Percentiles rank a stretch among this genome's conserved stretches.
phyloP scores from a whole-genome alignment of 1,284 basidiomycete species.

The Papiliotrema fonsecae region DNA sequence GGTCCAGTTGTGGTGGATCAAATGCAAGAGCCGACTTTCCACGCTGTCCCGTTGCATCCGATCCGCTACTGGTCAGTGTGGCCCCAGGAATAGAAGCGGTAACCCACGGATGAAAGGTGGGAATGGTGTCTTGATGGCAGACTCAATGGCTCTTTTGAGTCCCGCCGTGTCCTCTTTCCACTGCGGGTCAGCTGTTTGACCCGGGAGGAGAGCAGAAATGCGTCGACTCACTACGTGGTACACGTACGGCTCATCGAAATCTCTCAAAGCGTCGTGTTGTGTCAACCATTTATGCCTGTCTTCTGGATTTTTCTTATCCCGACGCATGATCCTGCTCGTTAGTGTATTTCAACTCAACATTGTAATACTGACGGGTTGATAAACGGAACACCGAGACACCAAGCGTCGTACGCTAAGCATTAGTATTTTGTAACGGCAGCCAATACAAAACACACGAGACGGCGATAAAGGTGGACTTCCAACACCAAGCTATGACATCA shows the following conservation, averaged over 20 bases:
- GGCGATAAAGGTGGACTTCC: conserved; percentile 33
- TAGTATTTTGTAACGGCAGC: neutral
- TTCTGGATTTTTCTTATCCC: conserved; percentile 36
- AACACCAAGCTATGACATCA: conserved; percentile 10
- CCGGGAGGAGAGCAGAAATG: neutral
- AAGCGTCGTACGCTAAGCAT: conserved; percentile 43
- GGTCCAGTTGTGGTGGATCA: conserved; percentile 1
- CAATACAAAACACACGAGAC: conserved; percentile 17
- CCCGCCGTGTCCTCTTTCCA: conserved; percentile 16
- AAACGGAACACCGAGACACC: conserved; percentile 50
- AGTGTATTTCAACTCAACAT: neutral
- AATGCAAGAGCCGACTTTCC: conserved; percentile 1
- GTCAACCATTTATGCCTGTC: conserved; percentile 40
- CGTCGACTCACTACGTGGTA: conserved; percentile 42
- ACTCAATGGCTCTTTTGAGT: conserved; percentile 21
- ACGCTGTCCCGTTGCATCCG: conserved; percentile 5
- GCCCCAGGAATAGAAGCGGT: neutral
- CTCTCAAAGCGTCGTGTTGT: conserved; percentile 42
- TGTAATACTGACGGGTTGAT: conserved; percentile 39
- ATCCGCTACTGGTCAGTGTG: conserved; percentile 4
- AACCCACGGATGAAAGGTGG: conserved; percentile 29
- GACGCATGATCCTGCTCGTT: conserved; percentile 15
- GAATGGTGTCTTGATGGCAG: conserved; percentile 28
- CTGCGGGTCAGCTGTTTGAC: neutral
- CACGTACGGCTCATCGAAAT: conserved; percentile 44